Evolutionary conservation across 257 asterid species (phyloP), one percentile per base, ranked within the genome.

Genomic region (Gentiana dahurica): DNA sequence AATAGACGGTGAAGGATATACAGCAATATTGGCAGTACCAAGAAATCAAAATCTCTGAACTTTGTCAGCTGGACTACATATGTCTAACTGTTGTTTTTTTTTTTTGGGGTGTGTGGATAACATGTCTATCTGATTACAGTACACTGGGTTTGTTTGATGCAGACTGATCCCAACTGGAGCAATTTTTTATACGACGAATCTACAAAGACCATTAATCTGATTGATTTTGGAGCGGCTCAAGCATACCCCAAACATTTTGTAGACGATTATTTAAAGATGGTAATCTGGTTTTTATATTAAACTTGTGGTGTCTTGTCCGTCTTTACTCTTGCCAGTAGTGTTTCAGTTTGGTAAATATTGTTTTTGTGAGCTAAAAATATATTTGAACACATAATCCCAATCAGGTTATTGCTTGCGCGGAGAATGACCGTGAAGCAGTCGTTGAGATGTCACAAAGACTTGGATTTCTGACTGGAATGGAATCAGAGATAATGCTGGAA

Each of bases 141-240:
- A 53, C 54, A 1, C 53, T 69, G 64, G 57, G 58, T 70, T 64
- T 48, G 53, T 62, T 65, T 67, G 59, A 69, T 67, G 86, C 98
- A 91, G 98, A 91, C 98, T 64, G 98, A 91, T 83, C 98, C 98
- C n/a, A 91, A 91, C 61, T 91, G 98, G 96, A 87, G 96, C 49
- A 91, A 91, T 77, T 91, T 91, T 63, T 73, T 91, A 49, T 91
- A 84, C 57, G 84, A 91, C 32, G 86, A 76, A 47, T 63, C 70
- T 64, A 55, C 63, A 36, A 84, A 76, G 61, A 60, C 77, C 48
- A 77, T 90, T 75, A 90, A 90, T 61, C 98, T 90, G 66, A 87
- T 90, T 53, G 98, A 90, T 80, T 90, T 90, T 43, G 98, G 98
- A 58, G 98, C 98, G 64, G 89, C 98, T 63, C 87, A 87, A 64